Conservation (phyloP, 192 early-diverging fungal genomes). For the Coemansia sp. region DNA sequence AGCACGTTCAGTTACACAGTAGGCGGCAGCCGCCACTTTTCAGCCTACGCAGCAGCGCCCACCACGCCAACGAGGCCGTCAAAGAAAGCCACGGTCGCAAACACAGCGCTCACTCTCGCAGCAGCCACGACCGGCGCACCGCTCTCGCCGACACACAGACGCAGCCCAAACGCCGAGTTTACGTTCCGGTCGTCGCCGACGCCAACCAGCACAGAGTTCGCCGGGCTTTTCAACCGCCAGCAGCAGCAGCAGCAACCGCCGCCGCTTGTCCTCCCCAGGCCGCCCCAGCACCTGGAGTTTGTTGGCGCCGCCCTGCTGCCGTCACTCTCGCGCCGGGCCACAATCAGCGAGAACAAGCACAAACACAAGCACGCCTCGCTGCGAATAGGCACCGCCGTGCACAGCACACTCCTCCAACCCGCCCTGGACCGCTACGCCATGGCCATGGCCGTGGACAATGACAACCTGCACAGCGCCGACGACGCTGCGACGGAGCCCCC, state of each 20-base stretch:
- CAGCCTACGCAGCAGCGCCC: conserved; percentile 3
- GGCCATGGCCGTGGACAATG: conserved; percentile 4
- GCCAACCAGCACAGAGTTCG: conserved; percentile 10
- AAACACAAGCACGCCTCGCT: conserved; percentile 31
- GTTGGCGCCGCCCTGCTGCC: conserved; percentile 48
- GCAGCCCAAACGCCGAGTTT: conserved; percentile 14
- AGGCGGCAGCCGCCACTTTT: neutral
- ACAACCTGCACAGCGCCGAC: conserved; percentile 2
- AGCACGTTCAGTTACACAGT: neutral
- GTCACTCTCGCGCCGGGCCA: conserved; percentile 45
- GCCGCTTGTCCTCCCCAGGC: neutral
- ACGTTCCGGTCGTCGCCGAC: conserved; percentile 26
- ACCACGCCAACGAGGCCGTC: conserved; percentile 9
- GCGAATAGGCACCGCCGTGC: conserved; percentile 23
- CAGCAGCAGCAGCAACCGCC: conserved; percentile 7
- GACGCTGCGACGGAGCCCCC: conserved; percentile 11
- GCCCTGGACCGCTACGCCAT: neutral
- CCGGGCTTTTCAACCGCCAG: conserved; percentile 13
- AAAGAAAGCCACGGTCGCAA: neutral
- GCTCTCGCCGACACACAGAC: conserved; percentile 9
- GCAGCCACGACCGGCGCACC: neutral
- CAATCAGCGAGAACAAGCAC: conserved; percentile 42
- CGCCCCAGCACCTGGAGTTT: conserved; percentile 27
- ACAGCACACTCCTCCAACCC: neutral
- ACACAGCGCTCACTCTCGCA: neutral